Percentiles rank a stretch among this genome's conserved stretches.
Evolutionary conservation across 2,329 filamentous ascomycete genomes (phyloP).

Genomic region (Thermothelomyces thermophilus): DNA sequence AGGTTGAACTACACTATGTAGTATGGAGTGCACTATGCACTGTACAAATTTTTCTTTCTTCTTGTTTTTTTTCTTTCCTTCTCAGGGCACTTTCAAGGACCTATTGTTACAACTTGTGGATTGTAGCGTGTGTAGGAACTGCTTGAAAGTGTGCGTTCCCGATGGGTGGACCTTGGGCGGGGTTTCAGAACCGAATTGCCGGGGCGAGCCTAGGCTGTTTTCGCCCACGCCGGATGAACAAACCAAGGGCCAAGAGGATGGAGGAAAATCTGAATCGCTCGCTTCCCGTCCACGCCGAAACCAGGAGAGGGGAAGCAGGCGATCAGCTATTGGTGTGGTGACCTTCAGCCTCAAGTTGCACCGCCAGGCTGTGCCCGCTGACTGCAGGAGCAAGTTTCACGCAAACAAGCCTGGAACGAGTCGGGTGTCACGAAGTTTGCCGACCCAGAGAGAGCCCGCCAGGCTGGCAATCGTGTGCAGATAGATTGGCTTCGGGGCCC

Average conservation of each 20-base stretch:
- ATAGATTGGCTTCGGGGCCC: constrained; percentile 1
- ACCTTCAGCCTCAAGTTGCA: neutral
- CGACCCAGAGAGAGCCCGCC: neutral
- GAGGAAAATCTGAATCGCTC: neutral
- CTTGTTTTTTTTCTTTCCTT: no score
- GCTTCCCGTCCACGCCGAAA: neutral
- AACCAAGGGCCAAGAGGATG: neutral
- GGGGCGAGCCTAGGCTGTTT: neutral
- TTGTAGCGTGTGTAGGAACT: neutral
- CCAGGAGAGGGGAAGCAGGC: neutral
- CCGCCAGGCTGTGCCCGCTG: constrained; percentile 13
- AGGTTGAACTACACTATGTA: no score
- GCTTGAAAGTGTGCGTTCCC: neutral
- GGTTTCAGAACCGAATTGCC: constrained; percentile 4
- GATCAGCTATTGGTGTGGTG: no score
- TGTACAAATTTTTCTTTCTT: no score
- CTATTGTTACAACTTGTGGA: neutral
- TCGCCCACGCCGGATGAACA: neutral
- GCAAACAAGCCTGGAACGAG: neutral
- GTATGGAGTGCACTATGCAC: no score
- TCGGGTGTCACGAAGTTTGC: neutral
- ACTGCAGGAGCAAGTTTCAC: constrained; percentile 10
- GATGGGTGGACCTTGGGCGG: neutral
- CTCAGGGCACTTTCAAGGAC: no score
- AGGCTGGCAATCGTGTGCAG: constrained; percentile 10